Evolutionary conservation across 2,329 filamentous ascomycete genomes (phyloP), one percentile per base, ranked within the genome.

Genomic region (Phaeosphaeria sp.): DNA sequence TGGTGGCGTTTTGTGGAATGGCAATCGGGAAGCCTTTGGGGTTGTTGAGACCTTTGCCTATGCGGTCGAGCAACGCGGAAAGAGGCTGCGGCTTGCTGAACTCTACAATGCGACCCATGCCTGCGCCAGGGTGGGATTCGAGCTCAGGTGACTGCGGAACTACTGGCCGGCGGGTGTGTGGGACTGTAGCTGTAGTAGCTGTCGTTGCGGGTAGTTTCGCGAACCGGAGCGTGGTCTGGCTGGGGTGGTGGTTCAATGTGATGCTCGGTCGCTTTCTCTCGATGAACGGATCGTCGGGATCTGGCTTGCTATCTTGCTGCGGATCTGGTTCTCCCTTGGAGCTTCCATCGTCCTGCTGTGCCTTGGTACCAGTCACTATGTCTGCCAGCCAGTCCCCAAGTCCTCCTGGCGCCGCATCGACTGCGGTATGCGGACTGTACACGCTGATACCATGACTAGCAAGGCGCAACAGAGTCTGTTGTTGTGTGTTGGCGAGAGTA

Each of bases 311-410:
- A 17, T 49, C 44, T 46, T 56, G 33, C 22, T 56, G 33, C 20
- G 56, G 23, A 54, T 59, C 52, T 17, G 59, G 43, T 13, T 60
- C 58, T 48, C 56, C 52, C 10, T 57, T 52, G 43, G 52, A 18
- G 9, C 46, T 49, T 9, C 56, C 47, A 4, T 47, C 27, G 11
- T 59, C 55, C 10, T 54, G 39, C 21, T 46, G 57, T 13, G 73
- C 74, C 11, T 76, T 77, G 33, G 80, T 82, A 30, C 87, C 88
- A 1, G 89, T 88, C 20, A 97, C 87, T 49, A 96, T 89, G 72
- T 96, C 90, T 59, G 92, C 92, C 10, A 99, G 88, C 94, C 94
- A 99, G 76, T 96, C 92, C 72, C 93, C 96, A 66, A 99, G 86
- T 3, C 95, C 95, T 18, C 89, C 87, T 0, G 88, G 87, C 0